Evolutionary conservation across 345 rosid genomes (phyloP).

Genomic region (Acer negundo): DNA sequence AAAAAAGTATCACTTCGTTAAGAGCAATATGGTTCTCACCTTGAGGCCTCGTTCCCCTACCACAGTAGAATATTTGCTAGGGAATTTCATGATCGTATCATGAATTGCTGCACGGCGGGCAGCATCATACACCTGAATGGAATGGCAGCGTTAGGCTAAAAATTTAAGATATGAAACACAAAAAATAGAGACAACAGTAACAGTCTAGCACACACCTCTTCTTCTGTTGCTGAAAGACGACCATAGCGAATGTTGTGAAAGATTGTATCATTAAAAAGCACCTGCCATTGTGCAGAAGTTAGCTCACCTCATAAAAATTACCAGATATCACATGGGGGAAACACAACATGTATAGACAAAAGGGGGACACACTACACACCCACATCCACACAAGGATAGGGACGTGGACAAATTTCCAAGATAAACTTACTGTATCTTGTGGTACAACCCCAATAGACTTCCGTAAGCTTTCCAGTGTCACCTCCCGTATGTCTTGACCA

Average conservation of each 20-base stretch:
- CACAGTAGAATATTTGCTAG: constrained; percentile 83
- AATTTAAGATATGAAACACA: neutral
- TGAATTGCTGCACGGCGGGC: constrained; percentile 95
- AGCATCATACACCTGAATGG: constrained; percentile 85
- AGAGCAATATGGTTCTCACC: constrained; percentile 54
- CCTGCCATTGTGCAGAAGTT: constrained; percentile 52
- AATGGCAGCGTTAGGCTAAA: constrained; percentile 16
- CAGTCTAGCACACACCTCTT: constrained; percentile 55
- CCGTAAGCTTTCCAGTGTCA: constrained; percentile 73
- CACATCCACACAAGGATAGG: neutral
- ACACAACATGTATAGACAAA: neutral
- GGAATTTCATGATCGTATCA: constrained; percentile 88
- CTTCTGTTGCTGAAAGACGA: constrained; percentile 85
- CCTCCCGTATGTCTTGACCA: constrained; percentile 84
- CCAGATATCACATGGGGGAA: neutral
- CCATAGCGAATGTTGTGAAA: constrained; percentile 97
- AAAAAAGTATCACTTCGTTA: constrained; percentile 1
- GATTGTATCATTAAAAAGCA: constrained; percentile 94
- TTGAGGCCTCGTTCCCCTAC: constrained; percentile 99
- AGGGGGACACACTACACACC: neutral
- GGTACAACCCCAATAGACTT: constrained; percentile 88
- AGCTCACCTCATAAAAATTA: constrained; percentile 10
- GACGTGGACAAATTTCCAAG: constrained; percentile 9
- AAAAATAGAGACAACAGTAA: neutral
- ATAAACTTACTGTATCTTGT: constrained; percentile 84